Conservation (phyloP, 2,329 filamentous ascomycete genomes). For the Talaromyces amestolkiae region DNA sequence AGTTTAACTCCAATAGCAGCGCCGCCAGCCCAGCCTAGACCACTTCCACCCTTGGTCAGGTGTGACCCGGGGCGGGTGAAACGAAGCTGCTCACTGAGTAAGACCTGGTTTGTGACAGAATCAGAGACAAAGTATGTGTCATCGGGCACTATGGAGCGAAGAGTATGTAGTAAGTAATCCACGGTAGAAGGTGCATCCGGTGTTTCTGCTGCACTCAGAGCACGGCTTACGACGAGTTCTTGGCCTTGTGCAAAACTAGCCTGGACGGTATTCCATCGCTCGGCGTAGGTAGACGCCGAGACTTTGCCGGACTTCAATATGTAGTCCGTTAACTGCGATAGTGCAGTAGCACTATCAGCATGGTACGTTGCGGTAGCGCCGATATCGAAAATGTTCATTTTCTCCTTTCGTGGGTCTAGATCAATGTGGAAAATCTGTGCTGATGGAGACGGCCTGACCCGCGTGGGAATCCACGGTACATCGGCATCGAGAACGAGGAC, state of each 20-base stretch:
- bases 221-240: conserved; percentile 14
- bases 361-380: conserved; percentile 59
- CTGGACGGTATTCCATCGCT: conserved; percentile 17
- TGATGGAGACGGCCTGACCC: conserved; percentile 54
- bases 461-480: conserved; percentile 84
- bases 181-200: conserved; percentile 61
- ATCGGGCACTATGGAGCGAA: conserved; percentile 55
- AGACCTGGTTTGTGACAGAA: conserved; percentile 67
- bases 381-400: conserved; percentile 69
- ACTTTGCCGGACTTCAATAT: conserved; percentile 20
- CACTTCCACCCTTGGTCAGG: conserved; percentile 72
- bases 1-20: conserved; percentile 72
- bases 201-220: conserved; percentile 17
- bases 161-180: conserved; percentile 52
- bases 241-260: conserved; percentile 15
- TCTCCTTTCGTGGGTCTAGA: conserved; percentile 64
- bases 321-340: conserved; percentile 12
- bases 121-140: conserved; percentile 72
- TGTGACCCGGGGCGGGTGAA: conserved; percentile 19
- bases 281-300: conserved; percentile 11
- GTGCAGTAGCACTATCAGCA: conserved; percentile 49
- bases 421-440: conserved; percentile 64
- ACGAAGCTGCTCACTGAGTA: conserved; percentile 26
- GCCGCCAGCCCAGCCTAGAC: conserved; percentile 75
- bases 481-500: conserved; percentile 84